Evolutionary conservation across 2,329 filamentous ascomycete species (phyloP).

Genomic region (Cercospora sojina): DNA sequence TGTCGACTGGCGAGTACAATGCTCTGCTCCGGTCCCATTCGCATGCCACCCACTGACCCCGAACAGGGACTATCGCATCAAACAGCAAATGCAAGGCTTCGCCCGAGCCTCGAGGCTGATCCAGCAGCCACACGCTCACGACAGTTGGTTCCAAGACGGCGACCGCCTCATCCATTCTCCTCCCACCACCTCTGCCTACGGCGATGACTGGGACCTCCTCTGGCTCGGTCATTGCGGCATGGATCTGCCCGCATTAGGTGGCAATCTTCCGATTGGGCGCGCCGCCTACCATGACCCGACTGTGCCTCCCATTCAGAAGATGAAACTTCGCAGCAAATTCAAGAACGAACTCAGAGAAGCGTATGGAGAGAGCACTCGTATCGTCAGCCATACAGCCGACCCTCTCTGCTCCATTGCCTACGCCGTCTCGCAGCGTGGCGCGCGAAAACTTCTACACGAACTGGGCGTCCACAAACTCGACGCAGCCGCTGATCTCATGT

Average conservation of each 20-base stretch:
- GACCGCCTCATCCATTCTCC: conserved; percentile 6
- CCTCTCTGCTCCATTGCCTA: conserved; percentile 47
- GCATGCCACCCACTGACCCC: not conserved
- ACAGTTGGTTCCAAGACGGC: conserved; percentile 15
- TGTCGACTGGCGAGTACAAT: conserved; percentile 45
- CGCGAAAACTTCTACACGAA: conserved; percentile 45
- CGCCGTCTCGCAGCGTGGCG: conserved; percentile 46
- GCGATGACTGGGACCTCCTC: conserved; percentile 41
- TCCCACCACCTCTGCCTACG: conserved; percentile 28
- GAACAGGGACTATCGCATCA: conserved; percentile 35
- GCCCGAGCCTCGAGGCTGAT: conserved; percentile 42
- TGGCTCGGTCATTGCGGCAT: conserved; percentile 47
- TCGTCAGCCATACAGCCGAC: conserved; percentile 43
- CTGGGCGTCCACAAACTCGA: conserved; percentile 45
- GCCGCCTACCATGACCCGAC: conserved; percentile 30
- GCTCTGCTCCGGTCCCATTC: not conserved
- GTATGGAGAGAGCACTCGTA: conserved; percentile 41
- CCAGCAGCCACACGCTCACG: conserved; percentile 28
- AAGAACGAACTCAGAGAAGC: conserved; percentile 22
- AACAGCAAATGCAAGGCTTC: conserved; percentile 37
- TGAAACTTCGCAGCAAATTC: conserved; percentile 20
- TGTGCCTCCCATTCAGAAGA: conserved; percentile 25
- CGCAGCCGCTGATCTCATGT: conserved; percentile 38
- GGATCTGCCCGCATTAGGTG: conserved; percentile 26
- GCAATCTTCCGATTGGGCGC: conserved; percentile 25